These are phyloP conservation scores for Hyparrhenia diplandra DNA, from an alignment of 176 grass and related monocot species.

Conservation along the genomic window DNA sequence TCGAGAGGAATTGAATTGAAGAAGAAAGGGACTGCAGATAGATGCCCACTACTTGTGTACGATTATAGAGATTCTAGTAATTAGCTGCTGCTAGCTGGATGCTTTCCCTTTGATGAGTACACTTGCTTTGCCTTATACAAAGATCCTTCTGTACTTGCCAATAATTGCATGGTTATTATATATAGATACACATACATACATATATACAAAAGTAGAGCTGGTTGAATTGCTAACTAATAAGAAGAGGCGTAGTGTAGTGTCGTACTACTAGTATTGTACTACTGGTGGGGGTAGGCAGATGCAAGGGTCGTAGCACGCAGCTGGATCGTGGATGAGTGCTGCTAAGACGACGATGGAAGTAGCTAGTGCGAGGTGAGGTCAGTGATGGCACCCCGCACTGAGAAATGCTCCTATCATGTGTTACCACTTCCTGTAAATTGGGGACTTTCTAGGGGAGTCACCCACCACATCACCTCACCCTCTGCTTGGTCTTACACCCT, in stretches of 20 bases:
- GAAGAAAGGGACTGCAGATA: conserved; percentile 5
- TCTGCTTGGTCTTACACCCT: background rate
- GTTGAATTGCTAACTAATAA: background rate
- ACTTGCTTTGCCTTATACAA: background rate
- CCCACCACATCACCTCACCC: background rate
- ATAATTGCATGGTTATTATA: background rate
- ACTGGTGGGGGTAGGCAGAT: background rate
- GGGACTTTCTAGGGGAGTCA: conserved; percentile 3
- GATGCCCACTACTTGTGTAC: background rate
- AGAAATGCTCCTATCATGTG: conserved; percentile 15
- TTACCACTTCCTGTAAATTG: conserved; percentile 14
- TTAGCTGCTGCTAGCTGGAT: background rate
- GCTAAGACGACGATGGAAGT: background rate
- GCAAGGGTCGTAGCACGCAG: background rate
- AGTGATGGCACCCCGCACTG: conserved; percentile 18
- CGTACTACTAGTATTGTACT: background rate
- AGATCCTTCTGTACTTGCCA: background rate
- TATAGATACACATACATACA: background rate
- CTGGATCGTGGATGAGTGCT: background rate
- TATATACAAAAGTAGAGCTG: background rate
- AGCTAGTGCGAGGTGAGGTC: conserved; percentile 38
- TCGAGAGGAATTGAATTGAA: background rate
- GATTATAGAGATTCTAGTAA: background rate
- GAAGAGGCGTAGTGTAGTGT: background rate
- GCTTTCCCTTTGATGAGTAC: background rate